phyloP scores from a whole-genome alignment of 441 rosid species.

The Pelargonium cotyledonis region DNA sequence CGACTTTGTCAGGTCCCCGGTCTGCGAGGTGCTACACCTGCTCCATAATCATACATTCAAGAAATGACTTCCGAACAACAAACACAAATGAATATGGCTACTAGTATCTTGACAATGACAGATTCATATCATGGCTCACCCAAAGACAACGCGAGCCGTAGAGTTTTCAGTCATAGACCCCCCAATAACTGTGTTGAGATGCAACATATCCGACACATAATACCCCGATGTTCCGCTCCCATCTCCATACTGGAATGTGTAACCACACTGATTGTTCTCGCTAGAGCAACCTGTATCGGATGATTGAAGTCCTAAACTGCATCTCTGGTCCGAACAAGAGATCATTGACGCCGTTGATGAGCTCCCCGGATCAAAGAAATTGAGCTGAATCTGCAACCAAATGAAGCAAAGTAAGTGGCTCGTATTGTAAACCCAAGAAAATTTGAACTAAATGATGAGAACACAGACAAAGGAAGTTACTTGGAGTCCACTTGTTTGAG shows the following conservation, averaged over 20 bases:
- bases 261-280: constrained; percentile 50
- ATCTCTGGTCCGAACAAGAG: constrained; percentile 52
- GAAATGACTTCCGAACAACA: constrained; percentile 13
- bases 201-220: constrained; percentile 50
- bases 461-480: constrained; percentile 30
- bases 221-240: constrained; percentile 73
- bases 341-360: constrained; percentile 48
- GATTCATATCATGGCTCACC: constrained; percentile 32
- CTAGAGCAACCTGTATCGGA: constrained; percentile 44
- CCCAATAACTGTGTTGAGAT: constrained; percentile 49
- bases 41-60: constrained; percentile 14
- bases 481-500: constrained; percentile 67
- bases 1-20: constrained; percentile 57
- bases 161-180: constrained; percentile 44
- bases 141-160: constrained; percentile 50
- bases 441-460: constrained; percentile 6
- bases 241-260: constrained; percentile 66
- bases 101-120: not conserved
- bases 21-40: constrained; percentile 67
- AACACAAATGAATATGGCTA: not conserved
- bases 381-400: constrained; percentile 42
- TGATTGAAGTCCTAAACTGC: constrained; percentile 39
- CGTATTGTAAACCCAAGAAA: constrained; percentile 5
- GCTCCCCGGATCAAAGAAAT: constrained; percentile 47
- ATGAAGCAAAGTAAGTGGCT: constrained; percentile 1